Conservation (phyloP, 1,284 basidiomycete genomes). For the Cutaneotrichosporon mucoides region DNA sequence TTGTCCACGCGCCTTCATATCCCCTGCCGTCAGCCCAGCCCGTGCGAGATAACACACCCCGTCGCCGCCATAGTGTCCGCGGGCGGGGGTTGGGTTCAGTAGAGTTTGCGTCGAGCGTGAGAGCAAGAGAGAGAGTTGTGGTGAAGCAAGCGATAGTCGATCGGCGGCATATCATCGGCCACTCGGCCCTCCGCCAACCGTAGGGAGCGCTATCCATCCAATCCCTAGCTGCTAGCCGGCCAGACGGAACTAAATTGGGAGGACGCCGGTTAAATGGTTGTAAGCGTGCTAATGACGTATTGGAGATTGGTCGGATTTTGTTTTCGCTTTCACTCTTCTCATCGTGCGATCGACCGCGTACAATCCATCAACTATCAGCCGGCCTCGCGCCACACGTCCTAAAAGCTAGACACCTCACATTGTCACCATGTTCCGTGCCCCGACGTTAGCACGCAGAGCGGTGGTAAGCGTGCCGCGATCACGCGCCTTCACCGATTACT, state of each 20-base stretch:
- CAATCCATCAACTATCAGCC: too few relatives aligned
- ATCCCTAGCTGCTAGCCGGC: neutral
- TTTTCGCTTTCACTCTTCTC: too few relatives aligned
- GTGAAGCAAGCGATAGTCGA: neutral
- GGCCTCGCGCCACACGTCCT: too few relatives aligned
- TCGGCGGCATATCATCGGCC: neutral
- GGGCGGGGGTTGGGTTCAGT: neutral
- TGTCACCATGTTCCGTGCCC: too few relatives aligned
- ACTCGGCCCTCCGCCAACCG: neutral
- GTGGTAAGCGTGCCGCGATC: too few relatives aligned
- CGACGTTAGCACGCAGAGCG: too few relatives aligned
- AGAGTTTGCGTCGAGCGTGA: neutral
- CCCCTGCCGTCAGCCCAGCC: constrained; percentile 2
- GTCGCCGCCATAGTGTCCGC: constrained; percentile 2
- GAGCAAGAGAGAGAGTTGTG: neutral
- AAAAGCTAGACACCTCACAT: too few relatives aligned
- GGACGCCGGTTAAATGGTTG: neutral
- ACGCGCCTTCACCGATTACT: too few relatives aligned
- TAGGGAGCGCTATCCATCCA: too few relatives aligned
- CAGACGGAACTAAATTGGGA: neutral
- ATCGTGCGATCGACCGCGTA: too few relatives aligned
- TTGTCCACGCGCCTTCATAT: constrained; percentile 12
- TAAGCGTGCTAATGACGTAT: too few relatives aligned
- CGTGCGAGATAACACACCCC: neutral
- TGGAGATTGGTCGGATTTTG: too few relatives aligned